Conservation (phyloP, 31 red algal genomes). For the Endocladia muricata region DNA sequence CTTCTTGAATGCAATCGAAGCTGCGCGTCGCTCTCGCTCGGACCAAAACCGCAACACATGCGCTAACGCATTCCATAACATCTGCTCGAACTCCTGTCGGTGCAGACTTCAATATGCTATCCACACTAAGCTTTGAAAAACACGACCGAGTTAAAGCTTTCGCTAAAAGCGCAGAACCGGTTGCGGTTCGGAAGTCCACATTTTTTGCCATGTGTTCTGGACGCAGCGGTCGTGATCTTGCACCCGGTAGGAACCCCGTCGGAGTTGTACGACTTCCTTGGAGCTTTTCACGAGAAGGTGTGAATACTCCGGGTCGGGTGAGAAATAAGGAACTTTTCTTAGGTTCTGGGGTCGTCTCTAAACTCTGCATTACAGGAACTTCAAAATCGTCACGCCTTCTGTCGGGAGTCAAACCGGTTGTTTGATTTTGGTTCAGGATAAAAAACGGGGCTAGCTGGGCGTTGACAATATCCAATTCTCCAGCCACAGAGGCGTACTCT, state of each 20-base stretch:
- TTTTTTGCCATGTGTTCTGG: constrained; percentile 58
- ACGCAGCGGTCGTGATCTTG: constrained; percentile 14
- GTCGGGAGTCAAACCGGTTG: not conserved
- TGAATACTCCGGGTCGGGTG: not conserved
- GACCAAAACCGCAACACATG: constrained; percentile 50
- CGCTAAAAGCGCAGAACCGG: constrained; percentile 37
- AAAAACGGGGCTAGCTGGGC: not conserved
- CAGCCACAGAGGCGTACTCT: constrained; percentile 8
- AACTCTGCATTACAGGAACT: no score
- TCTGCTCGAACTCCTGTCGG: constrained; percentile 38
- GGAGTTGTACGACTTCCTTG: constrained; percentile 1
- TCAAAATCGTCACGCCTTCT: not conserved
- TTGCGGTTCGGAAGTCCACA: constrained; percentile 56
- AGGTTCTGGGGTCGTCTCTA: constrained; percentile 14
- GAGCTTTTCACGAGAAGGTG: not conserved
- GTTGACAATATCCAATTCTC: constrained; percentile 19
- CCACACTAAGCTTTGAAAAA: constrained; percentile 18
- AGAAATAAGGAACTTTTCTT: no score
- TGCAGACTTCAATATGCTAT: constrained; percentile 16
- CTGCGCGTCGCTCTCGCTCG: constrained; percentile 42
- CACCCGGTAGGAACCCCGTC: not conserved
- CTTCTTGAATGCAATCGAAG: constrained; percentile 35
- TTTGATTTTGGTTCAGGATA: not conserved
- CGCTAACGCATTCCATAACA: constrained; percentile 70
- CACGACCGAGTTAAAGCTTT: constrained; percentile 47